Base-by-base conservation (phyloP, 164 flowering plant species). In the Magnolia changhungtana region DNA sequence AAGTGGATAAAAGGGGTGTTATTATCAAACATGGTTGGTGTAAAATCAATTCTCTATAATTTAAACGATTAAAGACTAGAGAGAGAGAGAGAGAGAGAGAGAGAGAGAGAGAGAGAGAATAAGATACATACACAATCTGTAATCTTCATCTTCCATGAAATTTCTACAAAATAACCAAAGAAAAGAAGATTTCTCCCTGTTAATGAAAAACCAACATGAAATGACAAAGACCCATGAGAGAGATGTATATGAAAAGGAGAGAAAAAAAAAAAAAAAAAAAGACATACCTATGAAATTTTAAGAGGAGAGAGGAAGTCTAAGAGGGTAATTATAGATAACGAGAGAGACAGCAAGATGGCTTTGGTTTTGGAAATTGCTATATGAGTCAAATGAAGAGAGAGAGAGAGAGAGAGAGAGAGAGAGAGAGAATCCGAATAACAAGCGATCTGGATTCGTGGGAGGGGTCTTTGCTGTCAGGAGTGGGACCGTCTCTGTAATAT, bases 91-190 rank as follows among this genome's bases (percentile, higher is more conserved):
- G 61, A 19, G 45, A 37, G 19, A 63, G n/a, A 55, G 61, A 19
- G 45, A 14, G 6, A n/a, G 19, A 65, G 1, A 65, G 18, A 75
- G 19, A 63, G n/a, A 55, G 61, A 19, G 45, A 37, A 5, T 10
- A 50, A 52, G 13, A 52, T n/a, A 51, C 77, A 69, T 77, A 80
- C 82, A 27, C n/a, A 80, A 72, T 55, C 65, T 9, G 77, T 55
- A 49, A 71, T 64, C 72, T 70, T 74, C 82, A 74, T 74, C 75
- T 74, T 70, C 75, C 76, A 72, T 50, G 63, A 69, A 74, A 51
- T 49, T 20, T 67, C 52, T 67, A 4, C 1, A 67, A 4, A 27
- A 67, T 11, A 67, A 67, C 18, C 18, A 67, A 31, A 7, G 45
- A 27, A 27, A 67, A 14, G 31, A 13, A 27, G 31, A 16, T 7